Base-by-base conservation (phyloP, 73 alveolate species). In the Urostyla sp. region DNA sequence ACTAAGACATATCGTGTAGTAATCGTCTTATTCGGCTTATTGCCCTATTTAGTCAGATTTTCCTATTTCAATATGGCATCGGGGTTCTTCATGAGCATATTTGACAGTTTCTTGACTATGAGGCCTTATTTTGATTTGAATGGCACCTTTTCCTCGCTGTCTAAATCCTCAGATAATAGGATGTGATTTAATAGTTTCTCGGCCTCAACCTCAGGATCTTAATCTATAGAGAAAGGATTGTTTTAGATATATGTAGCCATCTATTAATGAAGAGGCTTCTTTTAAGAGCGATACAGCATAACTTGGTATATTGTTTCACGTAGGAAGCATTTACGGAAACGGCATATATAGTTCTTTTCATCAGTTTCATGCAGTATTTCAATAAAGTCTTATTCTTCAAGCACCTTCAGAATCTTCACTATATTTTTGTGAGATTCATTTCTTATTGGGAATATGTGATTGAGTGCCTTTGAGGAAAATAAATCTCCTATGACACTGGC, bases 401-500 rank as follows among this genome's bases (percentile, higher is more conserved):
- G 57, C 5, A 60, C 86, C 27, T 44, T 38, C 24, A 85, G 58
- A 4, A 72, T 32, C 6, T 31, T 67, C 45, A 75, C 32, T 8
- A 85, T 35, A 0, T 60, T 40, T n/a, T 74, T 72, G 18, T 59
- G 75, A 16, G 63, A 52, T 44, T 69, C 87, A 48, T 58, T 26
- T 46, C 80, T 75, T n/a, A 85, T 24, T 0, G 93, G 93, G 45
- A 67, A 63, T 30, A 85, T 76, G 40, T 15, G 31, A 11, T 69
- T 53, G 7, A 85, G 48, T 44, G 59, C 57, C 20, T 54, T 60
- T 5, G 84, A 54, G 18, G 85, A 61, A 53, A 85, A 85, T 8
- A 48, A 74, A n/a, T 85, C 93, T 20, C 93, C 93, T 20, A 85
- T 85, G 0, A 76, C 93, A 21, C 89, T 75, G 8, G 88, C 93